Evolutionary conservation across 768 basidiomycete species (phyloP), one percentile per base, ranked within the genome.

Genomic region (Naganishia friedmannii): DNA sequence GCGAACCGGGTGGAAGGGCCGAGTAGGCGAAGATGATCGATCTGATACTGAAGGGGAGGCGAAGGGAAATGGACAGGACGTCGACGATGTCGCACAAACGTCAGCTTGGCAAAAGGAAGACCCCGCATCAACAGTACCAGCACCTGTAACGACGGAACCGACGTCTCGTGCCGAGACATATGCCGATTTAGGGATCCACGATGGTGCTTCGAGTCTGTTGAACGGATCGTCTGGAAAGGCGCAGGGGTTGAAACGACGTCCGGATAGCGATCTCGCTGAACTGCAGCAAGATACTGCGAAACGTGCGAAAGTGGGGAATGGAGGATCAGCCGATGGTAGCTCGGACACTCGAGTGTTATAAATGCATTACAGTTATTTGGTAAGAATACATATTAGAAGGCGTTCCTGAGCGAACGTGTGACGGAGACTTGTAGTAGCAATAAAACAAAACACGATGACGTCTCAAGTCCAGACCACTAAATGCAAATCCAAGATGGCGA

Each of bases 1-100:
- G 29, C 53, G 73, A 29, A 69, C 65, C 6, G 70, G 60, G 8
- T 71, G 73, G 73, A 69, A 63, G 53, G 70, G 73, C 19, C 34
- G 70, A 29, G n/a, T 5, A 34, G 39, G 31, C 2, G 71, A 68
- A 51, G 51, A 54, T 1, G 60, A 42, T 4, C 39, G 42, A 17
- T 63, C 60, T 42, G 39, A 26, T 29, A 13, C 29, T 26, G 26
- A 46, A n/a, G n/a, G n/a, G n/a, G 39, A 17, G 37, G 32, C 31
- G 26, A 45, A 48, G 31, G 48, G 32, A 8, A 34, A 28, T 19
- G 29, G 45, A 6, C 63, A 39, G 15, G 32, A 37, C 34, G 34
- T 10, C 31, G 31, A 32, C 29, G 56, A 12, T n/a, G 23, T 23
- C 23, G 60, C 21, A 7, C 9, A 51, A 23, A 26, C 7, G 15